These are phyloP conservation scores for Microdochium trichocladiopsis DNA, from an alignment of 2,329 filamentous ascomycete species.

Conservation along the genomic window DNA sequence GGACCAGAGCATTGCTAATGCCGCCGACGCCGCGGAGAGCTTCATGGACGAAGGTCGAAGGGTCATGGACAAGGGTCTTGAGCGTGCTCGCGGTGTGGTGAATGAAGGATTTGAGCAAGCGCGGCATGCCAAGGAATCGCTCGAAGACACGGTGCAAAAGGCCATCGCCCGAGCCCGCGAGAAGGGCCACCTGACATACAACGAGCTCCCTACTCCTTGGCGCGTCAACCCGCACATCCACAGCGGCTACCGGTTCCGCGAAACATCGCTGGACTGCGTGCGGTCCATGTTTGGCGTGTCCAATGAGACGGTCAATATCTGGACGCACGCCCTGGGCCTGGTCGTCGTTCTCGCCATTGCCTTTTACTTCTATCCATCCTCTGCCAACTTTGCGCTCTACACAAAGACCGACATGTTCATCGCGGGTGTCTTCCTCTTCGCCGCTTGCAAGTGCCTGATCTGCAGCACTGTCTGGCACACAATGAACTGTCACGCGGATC, in stretches of 20 bases:
- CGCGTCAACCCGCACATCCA: constrained; percentile 90
- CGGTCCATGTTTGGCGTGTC: constrained; percentile 76
- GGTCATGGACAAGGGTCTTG: constrained; percentile 73
- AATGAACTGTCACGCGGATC: constrained; percentile 93
- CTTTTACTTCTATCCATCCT: constrained; percentile 92
- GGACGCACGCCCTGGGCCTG: constrained; percentile 90
- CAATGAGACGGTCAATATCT: constrained; percentile 96
- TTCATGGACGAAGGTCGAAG: constrained; percentile 73
- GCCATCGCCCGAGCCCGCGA: constrained; percentile 71
- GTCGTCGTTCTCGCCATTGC: constrained; percentile 80
- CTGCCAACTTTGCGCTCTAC: constrained; percentile 77
- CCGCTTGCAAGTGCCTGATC: constrained; percentile 86
- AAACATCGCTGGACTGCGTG: constrained; percentile 84
- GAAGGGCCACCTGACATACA: constrained; percentile 77
- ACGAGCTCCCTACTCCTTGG: constrained; percentile 89
- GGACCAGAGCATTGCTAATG: constrained; percentile 64
- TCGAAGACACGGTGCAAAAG: constrained; percentile 78
- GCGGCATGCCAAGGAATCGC: constrained; percentile 69
- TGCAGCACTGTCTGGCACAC: constrained; percentile 98
- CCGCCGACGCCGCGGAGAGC: constrained; percentile 59
- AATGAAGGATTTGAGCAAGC: constrained; percentile 78
- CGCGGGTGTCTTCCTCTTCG: constrained; percentile 91
- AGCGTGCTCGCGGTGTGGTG: constrained; percentile 66
- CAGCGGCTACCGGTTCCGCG: constrained; percentile 86
- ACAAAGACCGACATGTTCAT: constrained; percentile 86